Evolutionary conservation across 2,329 filamentous ascomycete genomes (phyloP).

Genomic region (Fusarium pseudonygamai): DNA sequence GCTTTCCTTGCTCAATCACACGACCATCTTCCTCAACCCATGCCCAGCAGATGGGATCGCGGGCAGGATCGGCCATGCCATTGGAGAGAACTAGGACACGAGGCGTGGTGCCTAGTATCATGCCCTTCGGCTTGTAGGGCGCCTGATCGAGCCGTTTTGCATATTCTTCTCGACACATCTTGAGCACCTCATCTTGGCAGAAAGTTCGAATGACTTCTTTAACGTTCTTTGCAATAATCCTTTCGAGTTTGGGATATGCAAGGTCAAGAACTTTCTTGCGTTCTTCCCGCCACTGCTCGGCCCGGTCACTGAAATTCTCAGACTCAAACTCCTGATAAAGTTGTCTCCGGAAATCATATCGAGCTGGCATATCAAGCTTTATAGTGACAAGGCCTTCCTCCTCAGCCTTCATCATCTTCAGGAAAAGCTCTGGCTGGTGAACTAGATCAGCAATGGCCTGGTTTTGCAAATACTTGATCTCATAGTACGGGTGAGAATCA

Average conservation of each 20-base stretch:
- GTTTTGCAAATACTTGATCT: constrained; percentile 95
- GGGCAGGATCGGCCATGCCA: constrained; percentile 75
- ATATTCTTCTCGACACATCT: constrained; percentile 87
- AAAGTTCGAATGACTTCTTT: constrained; percentile 94
- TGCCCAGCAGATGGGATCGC: constrained; percentile 88
- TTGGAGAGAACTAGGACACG: constrained; percentile 89
- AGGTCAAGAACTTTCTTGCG: constrained; percentile 85
- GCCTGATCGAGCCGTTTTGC: constrained; percentile 92
- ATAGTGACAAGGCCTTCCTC: constrained; percentile 93
- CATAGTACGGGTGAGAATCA: constrained; percentile 94
- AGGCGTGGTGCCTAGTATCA: constrained; percentile 87
- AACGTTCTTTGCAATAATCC: constrained; percentile 86
- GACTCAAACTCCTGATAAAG: constrained; percentile 88
- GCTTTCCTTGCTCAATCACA: constrained; percentile 88
- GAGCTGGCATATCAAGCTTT: constrained; percentile 78
- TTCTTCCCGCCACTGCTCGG: constrained; percentile 93
- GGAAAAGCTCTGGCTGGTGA: constrained; percentile 84
- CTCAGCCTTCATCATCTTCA: constrained; percentile 98
- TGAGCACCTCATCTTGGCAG: constrained; percentile 93
- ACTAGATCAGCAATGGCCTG: constrained; percentile 86
- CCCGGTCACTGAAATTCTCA: constrained; percentile 93
- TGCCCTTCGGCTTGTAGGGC: constrained; percentile 93
- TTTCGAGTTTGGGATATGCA: constrained; percentile 83
- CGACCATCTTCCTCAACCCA: constrained; percentile 94
- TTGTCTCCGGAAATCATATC: constrained; percentile 77